Percentiles rank a stretch among this genome's conserved stretches.
These are phyloP conservation scores for Solanum ossicruentum DNA, from an alignment of 257 asterid genomes.

Conservation along the genomic window DNA sequence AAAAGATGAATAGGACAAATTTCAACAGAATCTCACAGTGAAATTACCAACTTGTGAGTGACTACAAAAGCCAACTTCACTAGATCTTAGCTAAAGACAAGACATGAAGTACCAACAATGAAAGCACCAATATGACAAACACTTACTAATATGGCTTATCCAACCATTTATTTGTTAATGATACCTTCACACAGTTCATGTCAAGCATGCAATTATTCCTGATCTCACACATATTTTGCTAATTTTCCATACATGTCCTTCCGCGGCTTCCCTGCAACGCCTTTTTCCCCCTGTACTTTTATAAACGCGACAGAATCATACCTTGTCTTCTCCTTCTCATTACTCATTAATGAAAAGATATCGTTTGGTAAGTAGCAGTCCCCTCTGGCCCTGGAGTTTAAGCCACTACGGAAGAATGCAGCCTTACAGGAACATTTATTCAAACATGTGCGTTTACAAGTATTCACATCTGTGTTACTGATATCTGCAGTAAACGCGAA, in stretches of 20 bases:
- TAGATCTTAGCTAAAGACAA: not conserved
- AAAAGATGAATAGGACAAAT: too few species aligned
- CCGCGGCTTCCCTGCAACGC: not conserved
- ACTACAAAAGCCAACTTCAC: not conserved
- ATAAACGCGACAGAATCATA: conserved; percentile 5
- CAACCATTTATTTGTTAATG: not conserved
- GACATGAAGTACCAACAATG: not conserved
- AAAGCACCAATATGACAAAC: not conserved
- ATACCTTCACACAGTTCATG: not conserved
- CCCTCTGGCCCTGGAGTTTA: not conserved
- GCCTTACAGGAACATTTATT: conserved; percentile 13
- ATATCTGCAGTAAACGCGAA: not conserved
- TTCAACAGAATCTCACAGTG: too few species aligned
- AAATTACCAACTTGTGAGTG: not conserved
- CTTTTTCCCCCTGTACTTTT: not conserved
- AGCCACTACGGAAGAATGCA: not conserved
- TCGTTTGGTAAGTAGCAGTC: not conserved
- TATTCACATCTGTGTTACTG: not conserved
- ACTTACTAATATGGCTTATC: not conserved
- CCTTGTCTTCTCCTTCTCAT: not conserved
- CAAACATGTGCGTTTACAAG: conserved; percentile 1
- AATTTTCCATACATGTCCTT: not conserved
- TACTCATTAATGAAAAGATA: not conserved
- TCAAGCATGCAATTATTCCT: not conserved
- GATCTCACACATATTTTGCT: not conserved